A percentile compares a stretch with the other conserved stretches of the same genome.
These are phyloP conservation scores for Dalbergia cultrata DNA, from an alignment of 306 rosid genomes.

Conservation along the genomic window DNA sequence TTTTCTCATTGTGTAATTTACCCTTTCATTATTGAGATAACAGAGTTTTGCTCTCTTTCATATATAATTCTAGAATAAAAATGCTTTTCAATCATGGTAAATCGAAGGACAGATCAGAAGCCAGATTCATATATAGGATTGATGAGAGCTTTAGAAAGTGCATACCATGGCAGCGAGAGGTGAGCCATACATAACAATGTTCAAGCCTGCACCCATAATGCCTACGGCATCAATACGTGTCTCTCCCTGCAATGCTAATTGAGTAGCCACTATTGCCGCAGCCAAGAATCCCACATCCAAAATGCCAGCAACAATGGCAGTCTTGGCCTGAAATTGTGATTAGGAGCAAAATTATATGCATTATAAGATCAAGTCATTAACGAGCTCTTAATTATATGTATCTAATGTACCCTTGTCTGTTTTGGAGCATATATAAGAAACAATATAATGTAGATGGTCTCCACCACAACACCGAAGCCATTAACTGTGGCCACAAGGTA, in stretches of 20 bases:
- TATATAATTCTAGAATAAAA: neutral
- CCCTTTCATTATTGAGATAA: too few species aligned
- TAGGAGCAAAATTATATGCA: too few species aligned
- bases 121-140: too few species aligned
- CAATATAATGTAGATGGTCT: slow-evolving; percentile 57
- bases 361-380: neutral
- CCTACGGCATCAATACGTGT: slow-evolving; percentile 58
- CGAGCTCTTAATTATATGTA: neutral
- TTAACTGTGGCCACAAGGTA: slow-evolving; percentile 68
- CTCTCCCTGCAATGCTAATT: slow-evolving; percentile 56
- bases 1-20: too few species aligned
- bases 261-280: slow-evolving; percentile 42
- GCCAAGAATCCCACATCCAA: slow-evolving; percentile 57
- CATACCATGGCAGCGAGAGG: slow-evolving; percentile 67
- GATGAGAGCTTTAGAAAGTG: too few species aligned
- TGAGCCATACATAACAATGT: slow-evolving; percentile 71
- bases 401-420: slow-evolving; percentile 48
- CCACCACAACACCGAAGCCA: slow-evolving; percentile 65
- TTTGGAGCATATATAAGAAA: slow-evolving; percentile 64
- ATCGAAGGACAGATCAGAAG: too few species aligned
- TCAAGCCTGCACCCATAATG: slow-evolving; percentile 58
- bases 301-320: slow-evolving; percentile 49
- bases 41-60: too few species aligned
- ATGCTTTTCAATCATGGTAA: neutral
- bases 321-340: slow-evolving; percentile 46